These are phyloP conservation scores for Leishmania mexicana DNA, from an alignment of 208 protist genomes.

Conservation along the genomic window DNA sequence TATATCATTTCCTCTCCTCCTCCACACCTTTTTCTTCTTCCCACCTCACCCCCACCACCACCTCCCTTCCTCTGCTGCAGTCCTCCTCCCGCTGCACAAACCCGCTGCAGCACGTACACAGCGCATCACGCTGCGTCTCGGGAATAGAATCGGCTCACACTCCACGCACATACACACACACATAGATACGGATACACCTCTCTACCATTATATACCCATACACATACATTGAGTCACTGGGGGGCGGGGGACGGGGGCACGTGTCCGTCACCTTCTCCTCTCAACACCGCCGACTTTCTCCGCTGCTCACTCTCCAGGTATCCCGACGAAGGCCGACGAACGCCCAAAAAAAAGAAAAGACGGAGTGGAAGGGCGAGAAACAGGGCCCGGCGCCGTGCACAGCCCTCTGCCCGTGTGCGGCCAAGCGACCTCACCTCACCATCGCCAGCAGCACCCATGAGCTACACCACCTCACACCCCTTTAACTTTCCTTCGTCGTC, in stretches of 20 bases:
- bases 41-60: no score
- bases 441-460: background rate
- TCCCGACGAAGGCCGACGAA: background rate
- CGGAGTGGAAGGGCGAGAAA: background rate
- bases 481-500: background rate
- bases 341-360: background rate
- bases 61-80: background rate
- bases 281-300: background rate
- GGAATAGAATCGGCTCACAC: background rate
- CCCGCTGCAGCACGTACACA: background rate
- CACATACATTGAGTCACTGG: background rate
- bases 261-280: background rate
- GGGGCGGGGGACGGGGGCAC: background rate
- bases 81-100: background rate
- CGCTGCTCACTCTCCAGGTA: background rate
- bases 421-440: background rate
- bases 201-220: background rate
- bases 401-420: background rate
- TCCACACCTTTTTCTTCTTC: background rate
- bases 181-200: slow-evolving; percentile 1
- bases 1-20: background rate
- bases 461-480: background rate
- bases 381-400: background rate
- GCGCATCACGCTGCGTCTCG: background rate
- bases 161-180: background rate